Evolutionary conservation across 2,329 filamentous ascomycete genomes (phyloP).

Genomic region (Capronia americana): DNA sequence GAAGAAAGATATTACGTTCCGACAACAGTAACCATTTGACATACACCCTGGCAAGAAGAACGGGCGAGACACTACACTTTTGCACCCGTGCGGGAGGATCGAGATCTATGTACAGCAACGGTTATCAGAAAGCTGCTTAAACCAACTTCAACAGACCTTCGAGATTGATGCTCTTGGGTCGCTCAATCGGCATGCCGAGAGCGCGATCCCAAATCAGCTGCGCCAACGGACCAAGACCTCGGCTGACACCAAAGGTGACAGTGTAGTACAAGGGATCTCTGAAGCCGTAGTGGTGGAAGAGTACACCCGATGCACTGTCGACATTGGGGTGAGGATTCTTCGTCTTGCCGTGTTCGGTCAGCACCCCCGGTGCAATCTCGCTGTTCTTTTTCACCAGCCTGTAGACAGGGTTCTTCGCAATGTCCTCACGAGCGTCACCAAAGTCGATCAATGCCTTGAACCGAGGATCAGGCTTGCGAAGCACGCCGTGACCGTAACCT

Average conservation of each 20-base stretch:
- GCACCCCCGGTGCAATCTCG: conserved; percentile 84
- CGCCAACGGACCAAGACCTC: conserved; percentile 81
- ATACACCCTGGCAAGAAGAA: neutral
- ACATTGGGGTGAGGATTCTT: conserved; percentile 99
- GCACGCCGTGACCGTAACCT: conserved; percentile 92
- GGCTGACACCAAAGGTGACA: conserved; percentile 70
- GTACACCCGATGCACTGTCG: conserved; percentile 87
- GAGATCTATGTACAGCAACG: conserved; percentile 30
- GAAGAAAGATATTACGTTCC: neutral
- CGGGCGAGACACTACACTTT: conserved; percentile 7
- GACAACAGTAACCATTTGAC: neutral
- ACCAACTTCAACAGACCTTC: conserved; percentile 77
- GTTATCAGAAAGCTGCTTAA: conserved; percentile 25
- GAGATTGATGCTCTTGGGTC: conserved; percentile 96
- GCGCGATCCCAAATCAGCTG: conserved; percentile 97
- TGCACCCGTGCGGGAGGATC: conserved; percentile 13
- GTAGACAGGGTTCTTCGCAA: conserved; percentile 87
- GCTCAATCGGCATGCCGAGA: conserved; percentile 91
- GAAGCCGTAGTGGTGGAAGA: conserved; percentile 99
- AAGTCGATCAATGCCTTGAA: conserved; percentile 98
- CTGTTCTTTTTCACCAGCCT: conserved; percentile 92
- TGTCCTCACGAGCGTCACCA: conserved; percentile 81
- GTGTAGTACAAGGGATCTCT: conserved; percentile 95
- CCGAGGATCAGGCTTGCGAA: conserved; percentile 94
- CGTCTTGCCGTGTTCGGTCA: conserved; percentile 96